A percentile compares a stretch with the other conserved stretches of the same genome.
phyloP scores from a whole-genome alignment of 371 early-diverging fungal genomes.

The Quaeritorhiza haematococci region DNA sequence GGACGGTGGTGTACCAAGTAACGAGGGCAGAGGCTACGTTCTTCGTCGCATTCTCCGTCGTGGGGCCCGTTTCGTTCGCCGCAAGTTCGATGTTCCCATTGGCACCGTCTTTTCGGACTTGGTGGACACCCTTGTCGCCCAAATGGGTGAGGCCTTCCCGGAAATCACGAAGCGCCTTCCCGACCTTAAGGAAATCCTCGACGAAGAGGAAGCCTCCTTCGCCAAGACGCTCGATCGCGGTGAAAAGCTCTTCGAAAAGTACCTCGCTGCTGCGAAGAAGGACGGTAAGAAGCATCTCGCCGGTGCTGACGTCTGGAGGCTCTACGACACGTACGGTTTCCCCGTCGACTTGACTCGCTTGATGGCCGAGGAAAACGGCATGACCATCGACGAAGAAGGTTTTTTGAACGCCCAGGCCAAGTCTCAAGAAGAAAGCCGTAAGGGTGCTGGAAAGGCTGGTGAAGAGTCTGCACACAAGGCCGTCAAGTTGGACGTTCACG shows the following conservation, averaged over 20 bases:
- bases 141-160: slow-evolving; percentile 87
- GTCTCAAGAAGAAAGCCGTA: slow-evolving; percentile 72
- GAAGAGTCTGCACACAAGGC: no score
- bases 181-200: slow-evolving; percentile 86
- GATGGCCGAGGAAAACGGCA: slow-evolving; percentile 95
- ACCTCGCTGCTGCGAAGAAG: slow-evolving; percentile 66
- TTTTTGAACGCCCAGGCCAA: slow-evolving; percentile 78
- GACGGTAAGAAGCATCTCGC: slow-evolving; percentile 57
- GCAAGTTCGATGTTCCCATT: slow-evolving; percentile 84
- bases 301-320: slow-evolving; percentile 93
- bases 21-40: slow-evolving; percentile 99
- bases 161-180: slow-evolving; percentile 71
- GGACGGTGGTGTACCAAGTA: slow-evolving; percentile 95
- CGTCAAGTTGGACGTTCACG: slow-evolving; percentile 88
- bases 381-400: slow-evolving; percentile 80
- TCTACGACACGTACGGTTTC: slow-evolving; percentile 99
- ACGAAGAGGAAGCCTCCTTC: slow-evolving; percentile 96
- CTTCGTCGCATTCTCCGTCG: slow-evolving; percentile 97
- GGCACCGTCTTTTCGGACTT: slow-evolving; percentile 89
- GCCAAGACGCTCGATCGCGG: slow-evolving; percentile 98
- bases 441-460: slow-evolving; percentile 45
- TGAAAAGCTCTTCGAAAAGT: slow-evolving; percentile 86
- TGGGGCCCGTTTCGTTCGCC: slow-evolving; percentile 93
- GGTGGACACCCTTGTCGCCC: slow-evolving; percentile 76
- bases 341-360: slow-evolving; percentile 98